Evolutionary conservation across 768 basidiomycete genomes (phyloP).

Genomic region (Tricholoma sp.): DNA sequence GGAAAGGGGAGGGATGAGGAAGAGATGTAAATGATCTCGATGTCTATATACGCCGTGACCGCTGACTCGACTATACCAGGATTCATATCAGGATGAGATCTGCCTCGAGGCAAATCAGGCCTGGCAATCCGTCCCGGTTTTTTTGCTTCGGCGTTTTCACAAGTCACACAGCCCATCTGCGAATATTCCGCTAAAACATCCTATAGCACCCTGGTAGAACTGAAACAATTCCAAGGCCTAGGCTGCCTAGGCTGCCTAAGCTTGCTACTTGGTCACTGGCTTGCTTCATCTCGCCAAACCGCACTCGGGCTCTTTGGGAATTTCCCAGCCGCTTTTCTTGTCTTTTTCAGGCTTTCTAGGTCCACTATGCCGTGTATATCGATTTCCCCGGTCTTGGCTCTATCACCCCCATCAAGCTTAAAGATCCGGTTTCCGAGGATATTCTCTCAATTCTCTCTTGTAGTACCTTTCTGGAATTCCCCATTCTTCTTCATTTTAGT

Average conservation of each 20-base stretch:
- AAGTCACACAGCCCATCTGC: slow-evolving; percentile 7
- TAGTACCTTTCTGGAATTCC: slow-evolving; percentile 3
- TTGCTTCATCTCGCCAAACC: neutral
- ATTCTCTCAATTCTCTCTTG: slow-evolving; percentile 2
- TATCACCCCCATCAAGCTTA: slow-evolving; percentile 22
- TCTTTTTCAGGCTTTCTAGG: slow-evolving; percentile 7
- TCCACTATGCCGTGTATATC: slow-evolving; percentile 19
- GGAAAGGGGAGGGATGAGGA: slow-evolving; percentile 19
- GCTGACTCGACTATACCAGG: neutral
- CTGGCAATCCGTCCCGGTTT: slow-evolving; percentile 7
- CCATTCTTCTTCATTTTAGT: slow-evolving; percentile 7
- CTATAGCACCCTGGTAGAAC: neutral
- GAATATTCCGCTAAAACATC: neutral
- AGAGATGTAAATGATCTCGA: slow-evolving; percentile 17
- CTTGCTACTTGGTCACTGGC: neutral
- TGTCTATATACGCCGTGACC: slow-evolving; percentile 18
- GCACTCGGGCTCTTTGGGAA: slow-evolving; percentile 7
- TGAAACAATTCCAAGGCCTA: too few relatives aligned
- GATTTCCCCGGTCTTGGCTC: slow-evolving; percentile 15
- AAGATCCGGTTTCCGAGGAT: slow-evolving; percentile 41
- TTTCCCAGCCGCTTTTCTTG: slow-evolving; percentile 3
- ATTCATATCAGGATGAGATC: slow-evolving; percentile 4
- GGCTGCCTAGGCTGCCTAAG: too few relatives aligned
- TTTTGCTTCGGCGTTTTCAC: slow-evolving; percentile 15
- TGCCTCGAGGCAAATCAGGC: slow-evolving; percentile 26